These are phyloP conservation scores for Mycena metata DNA, from an alignment of 768 basidiomycete genomes.

Conservation along the genomic window DNA sequence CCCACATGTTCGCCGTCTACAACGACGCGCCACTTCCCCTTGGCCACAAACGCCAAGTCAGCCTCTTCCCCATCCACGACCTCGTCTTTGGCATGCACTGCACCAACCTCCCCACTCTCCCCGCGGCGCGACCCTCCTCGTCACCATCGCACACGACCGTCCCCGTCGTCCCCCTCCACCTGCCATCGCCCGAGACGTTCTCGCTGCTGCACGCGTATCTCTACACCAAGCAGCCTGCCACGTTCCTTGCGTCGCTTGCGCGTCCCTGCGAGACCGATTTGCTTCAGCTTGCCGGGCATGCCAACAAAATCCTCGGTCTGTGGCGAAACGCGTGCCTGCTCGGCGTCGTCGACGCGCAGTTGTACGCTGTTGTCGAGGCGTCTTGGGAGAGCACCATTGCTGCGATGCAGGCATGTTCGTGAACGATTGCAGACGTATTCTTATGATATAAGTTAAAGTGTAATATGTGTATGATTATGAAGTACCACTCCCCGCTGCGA, in stretches of 20 bases:
- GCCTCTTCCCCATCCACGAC: slow-evolving; percentile 59
- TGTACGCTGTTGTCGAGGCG: slow-evolving; percentile 63
- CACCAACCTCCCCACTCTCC: slow-evolving; percentile 52
- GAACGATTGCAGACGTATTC: slow-evolving; percentile 10
- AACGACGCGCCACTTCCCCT: slow-evolving; percentile 42
- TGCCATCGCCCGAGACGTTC: slow-evolving; percentile 69
- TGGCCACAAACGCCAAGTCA: slow-evolving; percentile 44
- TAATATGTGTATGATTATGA: slow-evolving; percentile 20
- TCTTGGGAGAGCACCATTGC: slow-evolving; percentile 63
- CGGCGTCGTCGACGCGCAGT: slow-evolving; percentile 61
- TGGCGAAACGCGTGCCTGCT: slow-evolving; percentile 66
- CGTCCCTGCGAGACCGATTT: slow-evolving; percentile 44
- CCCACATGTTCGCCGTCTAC: slow-evolving; percentile 54
- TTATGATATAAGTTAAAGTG: slow-evolving; percentile 14
- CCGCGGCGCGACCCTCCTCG: slow-evolving; percentile 37
- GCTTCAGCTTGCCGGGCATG: slow-evolving; percentile 28
- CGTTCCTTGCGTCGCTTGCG: slow-evolving; percentile 58
- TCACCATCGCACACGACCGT: slow-evolving; percentile 40
- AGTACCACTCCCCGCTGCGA: too few species aligned
- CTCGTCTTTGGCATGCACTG: slow-evolving; percentile 58
- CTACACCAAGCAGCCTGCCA: slow-evolving; percentile 60
- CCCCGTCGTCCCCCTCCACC: slow-evolving; percentile 64
- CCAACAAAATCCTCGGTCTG: slow-evolving; percentile 51
- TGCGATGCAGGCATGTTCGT: slow-evolving; percentile 49
- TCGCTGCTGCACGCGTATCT: slow-evolving; percentile 62